These are phyloP conservation scores for Dipteronia dyeriana DNA, from an alignment of 345 rosid genomes.

Conservation along the genomic window DNA sequence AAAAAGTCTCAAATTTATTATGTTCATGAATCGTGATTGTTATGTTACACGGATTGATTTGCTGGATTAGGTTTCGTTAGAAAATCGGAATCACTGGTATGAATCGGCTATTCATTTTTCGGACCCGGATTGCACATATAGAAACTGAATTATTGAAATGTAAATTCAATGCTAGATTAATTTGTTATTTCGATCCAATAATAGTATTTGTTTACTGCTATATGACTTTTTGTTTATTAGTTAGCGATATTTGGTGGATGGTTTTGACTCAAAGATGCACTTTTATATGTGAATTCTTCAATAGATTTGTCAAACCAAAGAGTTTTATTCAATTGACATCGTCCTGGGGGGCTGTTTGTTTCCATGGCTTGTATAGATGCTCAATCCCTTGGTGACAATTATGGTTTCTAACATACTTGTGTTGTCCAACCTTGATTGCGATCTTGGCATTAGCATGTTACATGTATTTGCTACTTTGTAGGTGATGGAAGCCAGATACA, in stretches of 20 bases:
- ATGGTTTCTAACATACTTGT: neutral
- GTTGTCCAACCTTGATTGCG: neutral
- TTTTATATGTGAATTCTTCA: neutral
- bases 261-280: too few species aligned
- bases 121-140: neutral
- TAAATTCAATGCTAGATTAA: neutral
- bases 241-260: neutral
- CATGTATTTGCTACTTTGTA: slow-evolving; percentile 13
- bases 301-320: neutral
- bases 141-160: neutral
- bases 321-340: neutral
- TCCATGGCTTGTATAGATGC: neutral
- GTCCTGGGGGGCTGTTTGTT: neutral
- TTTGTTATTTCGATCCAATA: neutral
- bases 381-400: neutral
- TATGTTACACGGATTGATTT: too few species aligned
- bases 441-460: too few species aligned
- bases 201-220: neutral
- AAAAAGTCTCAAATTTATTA: too few species aligned
- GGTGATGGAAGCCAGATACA: slow-evolving; percentile 72
- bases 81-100: neutral
- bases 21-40: too few species aligned
- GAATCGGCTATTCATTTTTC: too few species aligned
- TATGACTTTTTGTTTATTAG: too few species aligned
- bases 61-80: neutral